A percentile compares a stretch with the other conserved stretches of the same genome.
phyloP scores from a whole-genome alignment of 345 rosid genomes.

The Brassica incana region DNA sequence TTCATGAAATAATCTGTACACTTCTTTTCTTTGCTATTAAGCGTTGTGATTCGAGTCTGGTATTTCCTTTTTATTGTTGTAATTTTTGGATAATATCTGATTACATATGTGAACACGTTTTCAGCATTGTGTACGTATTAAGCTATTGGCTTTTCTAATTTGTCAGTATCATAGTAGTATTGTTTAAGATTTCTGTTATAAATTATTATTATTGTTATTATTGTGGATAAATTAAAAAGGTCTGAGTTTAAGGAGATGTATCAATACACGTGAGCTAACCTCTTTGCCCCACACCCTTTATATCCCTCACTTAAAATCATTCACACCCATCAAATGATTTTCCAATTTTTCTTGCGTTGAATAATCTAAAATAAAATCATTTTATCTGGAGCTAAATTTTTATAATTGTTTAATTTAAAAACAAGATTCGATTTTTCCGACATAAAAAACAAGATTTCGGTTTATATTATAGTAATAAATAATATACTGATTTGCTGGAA shows the following conservation, averaged over 20 bases:
- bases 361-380: conserved; percentile 2
- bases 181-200: neutral
- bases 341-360: neutral
- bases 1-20: conserved; percentile 23
- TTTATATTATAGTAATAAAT: neutral
- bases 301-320: conserved; percentile 46
- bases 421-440: neutral
- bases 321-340: conserved; percentile 48
- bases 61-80: neutral
- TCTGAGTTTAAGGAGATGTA: conserved; percentile 47
- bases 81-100: neutral
- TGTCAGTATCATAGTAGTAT: neutral
- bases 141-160: conserved; percentile 7
- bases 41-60: conserved; percentile 39
- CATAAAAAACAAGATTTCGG: neutral
- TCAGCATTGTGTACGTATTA: conserved; percentile 8
- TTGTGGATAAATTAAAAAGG: conserved; percentile 33
- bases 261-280: conserved; percentile 91
- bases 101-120: conserved; percentile 30
- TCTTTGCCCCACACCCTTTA: conserved; percentile 56
- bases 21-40: conserved; percentile 58
- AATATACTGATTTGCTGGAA: neutral
- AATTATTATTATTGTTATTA: neutral
- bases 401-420: neutral
- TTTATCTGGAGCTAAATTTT: conserved; percentile 5